Conservation (phyloP, 768 basidiomycete species). For the Naganishia friedmannii region DNA sequence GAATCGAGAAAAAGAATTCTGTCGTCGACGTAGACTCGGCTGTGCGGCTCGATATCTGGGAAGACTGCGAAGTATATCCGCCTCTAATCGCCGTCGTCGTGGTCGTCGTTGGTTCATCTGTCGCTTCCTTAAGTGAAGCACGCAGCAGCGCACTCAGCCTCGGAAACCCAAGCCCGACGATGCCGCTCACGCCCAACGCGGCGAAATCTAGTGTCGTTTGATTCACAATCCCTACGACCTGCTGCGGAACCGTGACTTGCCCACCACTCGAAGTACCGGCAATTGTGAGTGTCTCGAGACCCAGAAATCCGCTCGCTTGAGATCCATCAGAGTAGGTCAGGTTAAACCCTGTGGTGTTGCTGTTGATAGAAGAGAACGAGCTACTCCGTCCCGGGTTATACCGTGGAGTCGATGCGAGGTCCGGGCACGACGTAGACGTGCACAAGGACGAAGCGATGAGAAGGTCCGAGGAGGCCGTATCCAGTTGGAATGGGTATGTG, state of each 20-base stretch:
- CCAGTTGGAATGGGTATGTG: slow-evolving; percentile 44
- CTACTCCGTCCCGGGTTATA: slow-evolving; percentile 27
- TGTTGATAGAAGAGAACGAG: slow-evolving; percentile 32
- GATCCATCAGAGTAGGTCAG: slow-evolving; percentile 39
- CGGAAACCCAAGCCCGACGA: slow-evolving; percentile 45
- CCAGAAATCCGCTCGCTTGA: slow-evolving; percentile 36
- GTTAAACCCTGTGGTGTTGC: slow-evolving; percentile 36
- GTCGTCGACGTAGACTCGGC: slow-evolving; percentile 2
- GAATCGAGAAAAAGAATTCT: slow-evolving; percentile 29
- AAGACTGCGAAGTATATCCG: slow-evolving; percentile 1
- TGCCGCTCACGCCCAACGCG: slow-evolving; percentile 39
- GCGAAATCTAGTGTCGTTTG: slow-evolving; percentile 41
- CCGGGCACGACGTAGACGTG: slow-evolving; percentile 35
- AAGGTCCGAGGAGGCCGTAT: slow-evolving; percentile 43
- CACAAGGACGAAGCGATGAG: slow-evolving; percentile 41
- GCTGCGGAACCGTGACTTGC: not conserved
- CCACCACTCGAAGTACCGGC: slow-evolving; percentile 10
- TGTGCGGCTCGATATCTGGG: slow-evolving; percentile 6
- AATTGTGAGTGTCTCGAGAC: slow-evolving; percentile 34
- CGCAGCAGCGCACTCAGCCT: slow-evolving; percentile 34
- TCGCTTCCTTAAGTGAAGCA: slow-evolving; percentile 9
- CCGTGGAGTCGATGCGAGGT: slow-evolving; percentile 12
- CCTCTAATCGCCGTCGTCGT: not conserved
- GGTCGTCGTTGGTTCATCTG: slow-evolving; percentile 1
- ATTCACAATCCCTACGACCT: slow-evolving; percentile 38